Percentiles rank a stretch among this genome's conserved stretches.
phyloP scores from a whole-genome alignment of 257 asterid species.

The Coffea canephora region DNA sequence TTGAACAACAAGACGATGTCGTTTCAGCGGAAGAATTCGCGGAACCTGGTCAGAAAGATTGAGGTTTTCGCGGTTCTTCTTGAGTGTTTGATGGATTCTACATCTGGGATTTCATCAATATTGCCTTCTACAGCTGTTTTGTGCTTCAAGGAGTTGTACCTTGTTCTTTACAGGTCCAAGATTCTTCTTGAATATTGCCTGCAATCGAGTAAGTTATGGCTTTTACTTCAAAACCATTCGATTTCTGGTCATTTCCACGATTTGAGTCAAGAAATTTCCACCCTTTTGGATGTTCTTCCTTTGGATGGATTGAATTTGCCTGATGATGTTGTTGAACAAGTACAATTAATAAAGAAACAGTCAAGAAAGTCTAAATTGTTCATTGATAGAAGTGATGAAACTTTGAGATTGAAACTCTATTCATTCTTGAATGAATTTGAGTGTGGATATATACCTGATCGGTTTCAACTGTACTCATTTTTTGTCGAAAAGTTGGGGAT shows the following conservation, averaged over 20 bases:
- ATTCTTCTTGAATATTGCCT: slow-evolving; percentile 69
- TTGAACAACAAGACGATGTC: slow-evolving; percentile 27
- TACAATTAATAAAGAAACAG: slow-evolving; percentile 62
- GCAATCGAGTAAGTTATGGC: slow-evolving; percentile 79
- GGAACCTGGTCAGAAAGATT: slow-evolving; percentile 65
- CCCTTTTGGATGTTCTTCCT: slow-evolving; percentile 87
- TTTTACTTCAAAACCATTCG: slow-evolving; percentile 71
- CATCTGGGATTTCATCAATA: slow-evolving; percentile 25
- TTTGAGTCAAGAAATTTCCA: slow-evolving; percentile 71
- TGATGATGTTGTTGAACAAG: slow-evolving; percentile 70
- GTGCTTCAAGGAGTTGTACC: slow-evolving; percentile 94
- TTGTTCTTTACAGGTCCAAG: slow-evolving; percentile 78
- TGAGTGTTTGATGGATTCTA: slow-evolving; percentile 51
- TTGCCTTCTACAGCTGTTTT: slow-evolving; percentile 44
- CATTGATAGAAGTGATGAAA: slow-evolving; percentile 59
- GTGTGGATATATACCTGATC: slow-evolving; percentile 55
- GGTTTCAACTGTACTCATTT: slow-evolving; percentile 37
- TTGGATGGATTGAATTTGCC: slow-evolving; percentile 41
- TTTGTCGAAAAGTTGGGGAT: slow-evolving; percentile 61
- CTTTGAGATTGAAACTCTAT: slow-evolving; percentile 54
- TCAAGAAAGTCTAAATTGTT: slow-evolving; percentile 49
- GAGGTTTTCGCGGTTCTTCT: slow-evolving; percentile 57
- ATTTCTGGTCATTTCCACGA: slow-evolving; percentile 86
- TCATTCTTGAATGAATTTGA: slow-evolving; percentile 72
- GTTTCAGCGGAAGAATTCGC: slow-evolving; percentile 54